Base-by-base conservation (phyloP, 495 filamentous ascomycete genomes). In the Hypoxylon trugodes region DNA sequence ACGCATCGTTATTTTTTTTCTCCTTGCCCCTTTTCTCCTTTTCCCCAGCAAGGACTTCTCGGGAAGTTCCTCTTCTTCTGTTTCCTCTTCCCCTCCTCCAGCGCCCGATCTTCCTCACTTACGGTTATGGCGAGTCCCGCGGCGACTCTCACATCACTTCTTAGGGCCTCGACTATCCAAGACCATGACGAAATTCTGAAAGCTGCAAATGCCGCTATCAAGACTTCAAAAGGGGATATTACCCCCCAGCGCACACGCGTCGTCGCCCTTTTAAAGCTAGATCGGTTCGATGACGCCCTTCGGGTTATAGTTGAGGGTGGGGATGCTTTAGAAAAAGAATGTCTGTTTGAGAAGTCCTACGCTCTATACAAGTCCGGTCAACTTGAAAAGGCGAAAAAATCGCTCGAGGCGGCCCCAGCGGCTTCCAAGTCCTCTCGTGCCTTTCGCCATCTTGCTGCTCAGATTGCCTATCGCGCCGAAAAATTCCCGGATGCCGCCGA, bases 241-340 rank as follows among this genome's bases (percentile, higher is more conserved):
- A 81, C 88, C 19, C 88, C 90, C 5, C 90, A 90, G 38, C 89
- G 90, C 72, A 88, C 88, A 30, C 92, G 91, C 61, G 82, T 88
- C 7, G 89, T 98, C 32, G 93, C 95, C 8, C 82, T 99, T 30
- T 76, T 98, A 47, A 96, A 96, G 72, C 87, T 98, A 46, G 96
- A 99, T 72, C 91, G 93, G 56, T 97, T 89, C 73, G 89, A 95
- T 15, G 95, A 98, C 77, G 90, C 92, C 18, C 79, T 96, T 43
- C 87, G 86, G 37, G 84, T 86, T 26, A 82, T 98, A 53, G 86
- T 92, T 69, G 84, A 87, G 32, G 88, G 83, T 38, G 90, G 89
- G 28, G 80, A 89, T 64, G 75, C 73, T 46, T 73, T 97, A 54
- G 89, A 89, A 70, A 78, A 87, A 43, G 73, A 71, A 30, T 93